Percentiles rank a stretch among this genome's conserved stretches.
These are phyloP conservation scores for Candida sp. DNA, from an alignment of 1,139 yeast genomes.

Conservation along the genomic window DNA sequence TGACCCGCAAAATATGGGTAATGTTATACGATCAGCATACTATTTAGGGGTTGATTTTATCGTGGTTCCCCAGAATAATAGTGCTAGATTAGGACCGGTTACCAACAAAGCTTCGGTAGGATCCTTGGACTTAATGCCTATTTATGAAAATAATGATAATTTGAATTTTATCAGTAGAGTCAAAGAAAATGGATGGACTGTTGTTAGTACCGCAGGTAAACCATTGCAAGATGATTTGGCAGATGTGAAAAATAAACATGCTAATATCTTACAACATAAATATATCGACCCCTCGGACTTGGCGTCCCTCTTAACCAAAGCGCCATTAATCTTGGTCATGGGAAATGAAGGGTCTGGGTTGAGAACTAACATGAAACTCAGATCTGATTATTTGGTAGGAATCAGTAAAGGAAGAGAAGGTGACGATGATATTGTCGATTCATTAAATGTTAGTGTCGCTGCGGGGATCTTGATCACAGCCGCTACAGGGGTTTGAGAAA, in stretches of 20 bases:
- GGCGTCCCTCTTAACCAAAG: constrained; percentile 32
- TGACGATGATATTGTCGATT: constrained; percentile 59
- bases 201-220: constrained; percentile 59
- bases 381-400: constrained; percentile 65
- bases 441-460: constrained; percentile 89
- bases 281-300: constrained; percentile 42
- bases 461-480: constrained; percentile 57
- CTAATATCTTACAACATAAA: constrained; percentile 21
- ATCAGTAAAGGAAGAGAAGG: constrained; percentile 36
- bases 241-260: constrained; percentile 18
- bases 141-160: constrained; percentile 57
- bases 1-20: constrained; percentile 92
- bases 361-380: constrained; percentile 57
- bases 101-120: constrained; percentile 86
- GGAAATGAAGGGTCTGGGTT: constrained; percentile 90
- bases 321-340: constrained; percentile 69
- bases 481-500: neutral
- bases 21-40: constrained; percentile 77
- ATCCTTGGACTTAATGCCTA: constrained; percentile 72
- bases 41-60: constrained; percentile 84
- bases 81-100: constrained; percentile 73
- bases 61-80: constrained; percentile 64
- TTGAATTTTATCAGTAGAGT: constrained; percentile 58
- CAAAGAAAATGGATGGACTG: constrained; percentile 62
- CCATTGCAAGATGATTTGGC: constrained; percentile 16